Evolutionary conservation across 2,329 filamentous ascomycete species (phyloP).

Genomic region (Ascomycota sp.): DNA sequence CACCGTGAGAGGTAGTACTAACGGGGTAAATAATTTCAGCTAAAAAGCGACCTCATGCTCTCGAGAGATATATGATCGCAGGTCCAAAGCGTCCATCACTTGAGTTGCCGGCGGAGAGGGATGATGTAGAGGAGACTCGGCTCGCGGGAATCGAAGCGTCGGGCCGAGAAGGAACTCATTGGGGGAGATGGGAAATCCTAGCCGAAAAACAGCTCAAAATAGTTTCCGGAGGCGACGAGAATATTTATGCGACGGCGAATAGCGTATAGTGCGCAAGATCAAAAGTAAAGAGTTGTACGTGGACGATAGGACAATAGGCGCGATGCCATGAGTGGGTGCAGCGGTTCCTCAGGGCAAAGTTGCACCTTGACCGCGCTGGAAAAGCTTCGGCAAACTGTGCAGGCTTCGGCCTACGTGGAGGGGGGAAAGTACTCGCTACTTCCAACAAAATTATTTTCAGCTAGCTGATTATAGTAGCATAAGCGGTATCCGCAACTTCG

Average conservation of each 20-base stretch:
- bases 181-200: constrained; percentile 7
- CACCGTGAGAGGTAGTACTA: not conserved
- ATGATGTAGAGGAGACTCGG: constrained; percentile 13
- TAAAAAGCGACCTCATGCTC: constrained; percentile 14
- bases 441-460: too few relatives aligned
- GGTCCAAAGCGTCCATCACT: constrained; percentile 15
- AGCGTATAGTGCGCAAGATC: not conserved
- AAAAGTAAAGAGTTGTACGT: constrained; percentile 1
- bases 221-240: not conserved
- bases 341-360: constrained; percentile 6
- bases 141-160: constrained; percentile 15
- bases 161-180: constrained; percentile 16
- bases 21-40: constrained; percentile 4
- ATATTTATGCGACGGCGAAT: not conserved
- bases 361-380: constrained; percentile 2
- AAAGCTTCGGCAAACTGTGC: constrained; percentile 4
- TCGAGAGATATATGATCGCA: constrained; percentile 10
- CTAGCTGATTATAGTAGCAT: too few relatives aligned
- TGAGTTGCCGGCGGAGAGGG: constrained; percentile 7
- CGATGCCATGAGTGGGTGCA: not conserved
- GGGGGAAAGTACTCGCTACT: not conserved
- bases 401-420: not conserved
- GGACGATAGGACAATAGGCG: constrained; percentile 4
- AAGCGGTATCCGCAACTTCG: too few relatives aligned
- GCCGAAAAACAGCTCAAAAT: constrained; percentile 2